Evolutionary conservation across 371 early-diverging fungal genomes (phyloP).

Genomic region (Polyrhizophydium stewartii): DNA sequence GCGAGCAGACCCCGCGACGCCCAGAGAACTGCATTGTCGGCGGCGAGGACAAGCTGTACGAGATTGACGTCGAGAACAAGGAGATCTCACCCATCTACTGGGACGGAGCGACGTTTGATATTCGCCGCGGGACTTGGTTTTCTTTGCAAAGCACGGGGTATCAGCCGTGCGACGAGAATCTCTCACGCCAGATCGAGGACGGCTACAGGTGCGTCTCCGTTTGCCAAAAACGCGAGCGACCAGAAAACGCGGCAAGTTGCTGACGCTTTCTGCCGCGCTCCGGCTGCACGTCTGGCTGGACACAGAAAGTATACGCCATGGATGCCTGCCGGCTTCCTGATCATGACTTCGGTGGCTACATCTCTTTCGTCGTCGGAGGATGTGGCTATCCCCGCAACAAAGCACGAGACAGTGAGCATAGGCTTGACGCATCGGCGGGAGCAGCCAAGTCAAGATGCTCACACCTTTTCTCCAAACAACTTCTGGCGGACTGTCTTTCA

Average conservation of each 20-base stretch:
- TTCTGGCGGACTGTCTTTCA: neutral
- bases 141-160: conserved; percentile 56
- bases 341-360: neutral
- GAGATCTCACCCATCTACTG: conserved; percentile 77
- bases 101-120: conserved; percentile 76
- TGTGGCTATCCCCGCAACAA: neutral
- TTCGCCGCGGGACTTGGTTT: conserved; percentile 82
- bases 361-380: neutral
- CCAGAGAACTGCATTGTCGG: conserved; percentile 10
- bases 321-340: neutral
- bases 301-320: conserved; percentile 4
- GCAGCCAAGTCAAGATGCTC: no score
- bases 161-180: conserved; percentile 74
- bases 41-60: conserved; percentile 70
- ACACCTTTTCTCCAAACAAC: no score
- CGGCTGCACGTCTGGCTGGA: neutral
- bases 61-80: conserved; percentile 67
- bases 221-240: neutral
- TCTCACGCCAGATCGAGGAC: conserved; percentile 73
- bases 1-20: neutral
- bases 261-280: no score
- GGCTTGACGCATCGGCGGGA: no score
- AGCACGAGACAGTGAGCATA: no score
- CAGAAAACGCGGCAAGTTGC: no score
- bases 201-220: conserved; percentile 60